phyloP scores from a whole-genome alignment of 164 flowering plant genomes.

The Tetrastigma voinierianum region DNA sequence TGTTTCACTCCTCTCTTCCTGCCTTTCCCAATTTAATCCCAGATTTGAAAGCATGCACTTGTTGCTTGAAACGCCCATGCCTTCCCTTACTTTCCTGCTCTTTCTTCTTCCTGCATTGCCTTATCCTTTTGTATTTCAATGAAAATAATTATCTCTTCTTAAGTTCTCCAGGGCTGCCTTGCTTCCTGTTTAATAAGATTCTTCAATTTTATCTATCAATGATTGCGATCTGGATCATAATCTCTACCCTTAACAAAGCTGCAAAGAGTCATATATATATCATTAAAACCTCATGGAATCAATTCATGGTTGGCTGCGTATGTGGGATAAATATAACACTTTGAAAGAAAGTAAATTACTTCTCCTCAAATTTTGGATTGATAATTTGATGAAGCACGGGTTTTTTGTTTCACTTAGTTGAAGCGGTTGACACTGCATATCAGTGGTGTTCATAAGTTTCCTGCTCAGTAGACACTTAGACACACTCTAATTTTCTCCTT shows the following conservation, averaged over 20 bases:
- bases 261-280: slow-evolving; percentile 26
- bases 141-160: slow-evolving; percentile 80
- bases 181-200: slow-evolving; percentile 59
- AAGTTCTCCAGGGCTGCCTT: slow-evolving; percentile 82
- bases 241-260: slow-evolving; percentile 98
- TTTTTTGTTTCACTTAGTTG: slow-evolving; percentile 82
- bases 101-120: slow-evolving; percentile 53
- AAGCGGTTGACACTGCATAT: slow-evolving; percentile 66
- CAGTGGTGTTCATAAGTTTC: slow-evolving; percentile 53
- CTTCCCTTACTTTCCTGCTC: slow-evolving; percentile 65
- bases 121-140: slow-evolving; percentile 56
- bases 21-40: slow-evolving; percentile 91
- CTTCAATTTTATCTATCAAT: slow-evolving; percentile 69
- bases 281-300: slow-evolving; percentile 2
- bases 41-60: slow-evolving; percentile 91
- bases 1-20: slow-evolving; percentile 63
- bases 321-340: background rate
- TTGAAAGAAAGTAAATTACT: slow-evolving; percentile 35
- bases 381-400: slow-evolving; percentile 64
- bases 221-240: slow-evolving; percentile 91
- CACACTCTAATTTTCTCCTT: slow-evolving; percentile 42
- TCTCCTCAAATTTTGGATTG: slow-evolving; percentile 86
- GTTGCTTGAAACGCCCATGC: slow-evolving; percentile 83
- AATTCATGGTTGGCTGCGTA: background rate
- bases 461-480: slow-evolving; percentile 41